Conservation (phyloP, 1,284 basidiomycete genomes). For the Phellopilus nigrolimitatus region DNA sequence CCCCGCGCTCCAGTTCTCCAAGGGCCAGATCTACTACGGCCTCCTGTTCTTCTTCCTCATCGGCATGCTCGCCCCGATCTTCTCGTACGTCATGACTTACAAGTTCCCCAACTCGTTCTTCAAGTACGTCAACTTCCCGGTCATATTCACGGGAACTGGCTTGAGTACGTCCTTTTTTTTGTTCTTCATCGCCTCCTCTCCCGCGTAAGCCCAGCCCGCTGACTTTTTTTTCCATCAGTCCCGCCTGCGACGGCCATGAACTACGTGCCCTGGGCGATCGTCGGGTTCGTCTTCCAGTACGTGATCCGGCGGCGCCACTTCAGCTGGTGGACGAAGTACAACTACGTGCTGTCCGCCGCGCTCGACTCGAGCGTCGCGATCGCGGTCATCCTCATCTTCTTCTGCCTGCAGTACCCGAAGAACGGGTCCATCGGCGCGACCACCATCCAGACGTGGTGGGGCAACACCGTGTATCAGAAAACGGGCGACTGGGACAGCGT, state of each 20-base stretch:
- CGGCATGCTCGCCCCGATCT: slow-evolving; percentile 39
- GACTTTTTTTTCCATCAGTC: slow-evolving; percentile 1
- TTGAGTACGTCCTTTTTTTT: slow-evolving; percentile 34
- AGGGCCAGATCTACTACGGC: slow-evolving; percentile 26
- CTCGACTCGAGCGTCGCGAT: slow-evolving; percentile 51
- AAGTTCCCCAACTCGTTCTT: slow-evolving; percentile 27
- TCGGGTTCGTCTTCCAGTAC: slow-evolving; percentile 53
- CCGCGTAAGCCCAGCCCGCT: slow-evolving; percentile 23
- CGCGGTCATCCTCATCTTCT: slow-evolving; percentile 58
- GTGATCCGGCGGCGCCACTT: slow-evolving; percentile 45
- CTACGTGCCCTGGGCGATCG: slow-evolving; percentile 44
- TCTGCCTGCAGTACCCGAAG: slow-evolving; percentile 59
- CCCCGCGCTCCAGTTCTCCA: slow-evolving; percentile 30
- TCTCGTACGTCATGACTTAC: slow-evolving; percentile 31
- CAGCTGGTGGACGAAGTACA: slow-evolving; percentile 55
- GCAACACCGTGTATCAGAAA: slow-evolving; percentile 49
- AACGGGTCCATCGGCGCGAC: slow-evolving; percentile 55
- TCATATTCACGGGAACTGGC: slow-evolving; percentile 43
- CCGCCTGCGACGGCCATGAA: slow-evolving; percentile 33
- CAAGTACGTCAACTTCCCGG: slow-evolving; percentile 38
- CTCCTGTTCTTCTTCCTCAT: slow-evolving; percentile 45
- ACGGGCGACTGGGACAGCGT: slow-evolving; percentile 36
- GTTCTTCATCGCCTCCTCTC: background rate
- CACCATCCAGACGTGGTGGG: slow-evolving; percentile 65
- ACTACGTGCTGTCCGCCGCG: slow-evolving; percentile 31